These are phyloP conservation scores for Auricularia cornea DNA, from an alignment of 768 basidiomycete genomes.

Conservation along the genomic window DNA sequence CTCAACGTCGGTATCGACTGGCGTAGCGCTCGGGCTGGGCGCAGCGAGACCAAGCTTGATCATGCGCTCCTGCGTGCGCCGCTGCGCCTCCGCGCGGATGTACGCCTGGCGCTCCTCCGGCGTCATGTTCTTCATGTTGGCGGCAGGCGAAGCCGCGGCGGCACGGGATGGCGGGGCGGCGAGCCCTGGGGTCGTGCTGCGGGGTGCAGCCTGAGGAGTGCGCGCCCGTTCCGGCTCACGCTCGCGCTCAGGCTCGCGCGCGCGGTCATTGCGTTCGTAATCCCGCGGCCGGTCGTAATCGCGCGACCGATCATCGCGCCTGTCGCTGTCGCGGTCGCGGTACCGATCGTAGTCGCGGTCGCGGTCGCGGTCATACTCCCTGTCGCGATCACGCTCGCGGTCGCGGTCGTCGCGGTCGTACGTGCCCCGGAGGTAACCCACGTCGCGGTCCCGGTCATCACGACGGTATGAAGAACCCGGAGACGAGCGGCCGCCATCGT, in stretches of 20 bases:
- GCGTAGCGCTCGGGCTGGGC: constrained; percentile 18
- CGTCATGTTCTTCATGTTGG: constrained; percentile 68
- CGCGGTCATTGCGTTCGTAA: constrained; percentile 4
- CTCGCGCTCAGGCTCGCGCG: constrained; percentile 7
- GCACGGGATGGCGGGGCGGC: constrained; percentile 13
- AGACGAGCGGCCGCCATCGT: constrained; percentile 20
- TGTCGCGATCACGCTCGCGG: constrained; percentile 27
- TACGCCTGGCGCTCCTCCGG: constrained; percentile 73
- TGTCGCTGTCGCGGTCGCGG: constrained; percentile 38
- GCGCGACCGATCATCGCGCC: constrained; percentile 24
- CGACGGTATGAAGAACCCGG: constrained; percentile 31
- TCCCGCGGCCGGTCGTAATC: constrained; percentile 22
- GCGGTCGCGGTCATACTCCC: constrained; percentile 37
- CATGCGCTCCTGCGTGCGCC: constrained; percentile 77
- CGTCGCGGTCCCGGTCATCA: constrained; percentile 31
- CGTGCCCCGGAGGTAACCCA: constrained; percentile 19
- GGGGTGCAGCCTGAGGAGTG: constrained; percentile 44
- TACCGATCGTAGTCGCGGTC: too few species aligned
- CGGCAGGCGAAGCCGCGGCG: constrained; percentile 40
- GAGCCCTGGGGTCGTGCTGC: constrained; percentile 26
- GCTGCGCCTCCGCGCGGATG: constrained; percentile 70
- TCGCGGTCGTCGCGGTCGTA: constrained; percentile 40
- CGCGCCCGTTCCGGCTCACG: not conserved
- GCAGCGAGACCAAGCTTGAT: constrained; percentile 69
- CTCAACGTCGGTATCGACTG: constrained; percentile 72